Conservation (phyloP, 345 rosid species). For the Sisymbrium altissimum region DNA sequence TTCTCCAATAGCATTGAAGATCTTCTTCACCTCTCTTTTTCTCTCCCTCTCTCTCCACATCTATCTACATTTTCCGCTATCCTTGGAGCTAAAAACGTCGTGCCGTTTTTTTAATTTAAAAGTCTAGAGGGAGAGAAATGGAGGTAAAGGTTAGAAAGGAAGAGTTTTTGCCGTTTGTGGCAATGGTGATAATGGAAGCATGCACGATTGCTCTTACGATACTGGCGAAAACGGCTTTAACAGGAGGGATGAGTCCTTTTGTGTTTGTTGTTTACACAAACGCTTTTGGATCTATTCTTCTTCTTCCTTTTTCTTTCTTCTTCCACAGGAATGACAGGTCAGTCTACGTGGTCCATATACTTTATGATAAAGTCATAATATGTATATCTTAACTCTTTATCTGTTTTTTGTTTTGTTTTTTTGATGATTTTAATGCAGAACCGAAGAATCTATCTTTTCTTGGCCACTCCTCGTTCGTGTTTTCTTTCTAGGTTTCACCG, state of each 20-base stretch:
- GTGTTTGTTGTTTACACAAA: conserved; percentile 73
- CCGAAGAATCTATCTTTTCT: conserved; percentile 43
- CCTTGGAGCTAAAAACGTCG: conserved; percentile 25
- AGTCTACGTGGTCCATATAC: not conserved
- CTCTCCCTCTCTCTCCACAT: not conserved
- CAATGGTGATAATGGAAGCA: conserved; percentile 74
- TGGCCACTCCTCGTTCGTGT: conserved; percentile 48
- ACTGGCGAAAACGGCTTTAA: conserved; percentile 56
- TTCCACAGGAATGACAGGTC: conserved; percentile 57
- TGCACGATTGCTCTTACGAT: conserved; percentile 68
- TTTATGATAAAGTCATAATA: not conserved
- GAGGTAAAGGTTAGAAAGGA: conserved; percentile 18
- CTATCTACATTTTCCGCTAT: conserved; percentile 5
- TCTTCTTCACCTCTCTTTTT: not conserved
- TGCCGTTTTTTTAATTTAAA: conserved; percentile 19
- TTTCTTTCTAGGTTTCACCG: conserved; percentile 75
- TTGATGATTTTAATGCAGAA: conserved; percentile 40
- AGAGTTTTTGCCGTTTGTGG: conserved; percentile 43
- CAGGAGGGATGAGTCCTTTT: conserved; percentile 73
- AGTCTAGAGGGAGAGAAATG: conserved; percentile 18
- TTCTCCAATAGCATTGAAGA: conserved; percentile 14
- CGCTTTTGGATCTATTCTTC: conserved; percentile 51
- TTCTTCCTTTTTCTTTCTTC: conserved; percentile 61
- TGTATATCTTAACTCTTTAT: not conserved
- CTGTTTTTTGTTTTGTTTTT: not conserved